Percentiles rank a stretch among this genome's conserved stretches.
Conservation (phyloP, 805 yeast species). For the Pichia thaimueangensis region DNA sequence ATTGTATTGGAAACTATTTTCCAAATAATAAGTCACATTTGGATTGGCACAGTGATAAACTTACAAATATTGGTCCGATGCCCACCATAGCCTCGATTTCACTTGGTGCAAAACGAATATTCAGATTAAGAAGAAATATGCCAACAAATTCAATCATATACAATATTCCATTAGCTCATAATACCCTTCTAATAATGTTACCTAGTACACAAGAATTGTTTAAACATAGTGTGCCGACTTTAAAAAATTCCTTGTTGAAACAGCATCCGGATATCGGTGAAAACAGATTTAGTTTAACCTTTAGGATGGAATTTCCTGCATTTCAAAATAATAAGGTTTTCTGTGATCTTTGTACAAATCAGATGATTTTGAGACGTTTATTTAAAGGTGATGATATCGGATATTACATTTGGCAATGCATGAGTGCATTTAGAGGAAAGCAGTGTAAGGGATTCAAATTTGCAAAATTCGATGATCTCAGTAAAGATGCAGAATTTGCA, state of each 20-base stretch:
- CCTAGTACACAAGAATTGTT: slow-evolving; percentile 75
- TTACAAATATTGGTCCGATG: slow-evolving; percentile 68
- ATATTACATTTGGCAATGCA: slow-evolving; percentile 64
- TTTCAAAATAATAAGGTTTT: slow-evolving; percentile 34
- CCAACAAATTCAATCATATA: slow-evolving; percentile 29
- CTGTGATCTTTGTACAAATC: slow-evolving; percentile 35
- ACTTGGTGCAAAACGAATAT: slow-evolving; percentile 64
- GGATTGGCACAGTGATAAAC: slow-evolving; percentile 73
- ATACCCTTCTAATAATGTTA: slow-evolving; percentile 64
- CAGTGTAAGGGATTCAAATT: slow-evolving; percentile 45
- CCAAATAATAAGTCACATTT: slow-evolving; percentile 43
- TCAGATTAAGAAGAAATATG: slow-evolving; percentile 43
- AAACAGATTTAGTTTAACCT: slow-evolving; percentile 58
- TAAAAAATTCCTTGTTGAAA: slow-evolving; percentile 31
- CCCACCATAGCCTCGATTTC: slow-evolving; percentile 62
- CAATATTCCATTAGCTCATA: slow-evolving; percentile 63
- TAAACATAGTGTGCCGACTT: slow-evolving; percentile 57
- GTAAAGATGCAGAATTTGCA: slow-evolving; percentile 10
- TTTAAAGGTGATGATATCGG: slow-evolving; percentile 43
- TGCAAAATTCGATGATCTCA: slow-evolving; percentile 39
- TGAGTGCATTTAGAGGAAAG: slow-evolving; percentile 34
- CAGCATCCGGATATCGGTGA: slow-evolving; percentile 44
- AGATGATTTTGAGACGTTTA: slow-evolving; percentile 54
- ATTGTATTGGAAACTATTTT: slow-evolving; percentile 53
- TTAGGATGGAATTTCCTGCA: slow-evolving; percentile 43